A percentile compares a stretch with the other conserved stretches of the same genome.
phyloP scores from a whole-genome alignment of 768 basidiomycete genomes.

The Suillus brevipes region DNA sequence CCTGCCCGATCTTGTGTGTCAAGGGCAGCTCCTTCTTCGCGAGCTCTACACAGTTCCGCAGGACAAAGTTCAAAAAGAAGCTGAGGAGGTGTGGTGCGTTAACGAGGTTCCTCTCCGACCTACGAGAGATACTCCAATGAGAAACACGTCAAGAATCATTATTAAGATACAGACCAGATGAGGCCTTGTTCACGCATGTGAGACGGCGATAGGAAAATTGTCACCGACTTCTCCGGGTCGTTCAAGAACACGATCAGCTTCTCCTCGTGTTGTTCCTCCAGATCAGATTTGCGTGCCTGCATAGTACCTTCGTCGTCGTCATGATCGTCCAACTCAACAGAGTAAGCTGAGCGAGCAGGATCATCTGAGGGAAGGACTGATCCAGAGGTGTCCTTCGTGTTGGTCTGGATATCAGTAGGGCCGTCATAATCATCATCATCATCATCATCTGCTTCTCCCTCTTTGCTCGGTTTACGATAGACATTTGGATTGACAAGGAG shows the following conservation, averaged over 20 bases:
- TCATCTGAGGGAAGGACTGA: slow-evolving; percentile 18
- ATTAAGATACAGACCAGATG: slow-evolving; percentile 51
- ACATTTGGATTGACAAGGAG: slow-evolving; percentile 49
- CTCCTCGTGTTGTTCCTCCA: slow-evolving; percentile 42
- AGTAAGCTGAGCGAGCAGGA: slow-evolving; percentile 23
- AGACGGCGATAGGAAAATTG: slow-evolving; percentile 71
- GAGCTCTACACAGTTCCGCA: slow-evolving; percentile 47
- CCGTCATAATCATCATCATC: slow-evolving; percentile 15
- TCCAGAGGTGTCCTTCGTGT: slow-evolving; percentile 1
- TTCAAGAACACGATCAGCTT: slow-evolving; percentile 54
- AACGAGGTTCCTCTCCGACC: slow-evolving; percentile 48
- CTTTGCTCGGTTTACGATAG: slow-evolving; percentile 34
- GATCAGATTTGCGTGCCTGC: slow-evolving; percentile 35
- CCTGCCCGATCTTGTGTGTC: slow-evolving; percentile 39
- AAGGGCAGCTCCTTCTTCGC: slow-evolving; percentile 46
- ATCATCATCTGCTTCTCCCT: slow-evolving; percentile 35
- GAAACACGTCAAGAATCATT: neutral
- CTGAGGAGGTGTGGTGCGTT: slow-evolving; percentile 53
- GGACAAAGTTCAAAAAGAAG: slow-evolving; percentile 63
- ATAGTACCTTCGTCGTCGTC: slow-evolving; percentile 36
- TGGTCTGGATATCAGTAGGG: neutral
- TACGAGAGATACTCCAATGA: slow-evolving; percentile 22
- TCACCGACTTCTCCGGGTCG: slow-evolving; percentile 57
- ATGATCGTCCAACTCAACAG: slow-evolving; percentile 19
- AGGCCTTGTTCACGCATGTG: slow-evolving; percentile 68